Percentiles rank a stretch among this genome's conserved stretches.
These are phyloP conservation scores for Aspergillus indologenus DNA, from an alignment of 495 filamentous ascomycete species.

Conservation along the genomic window DNA sequence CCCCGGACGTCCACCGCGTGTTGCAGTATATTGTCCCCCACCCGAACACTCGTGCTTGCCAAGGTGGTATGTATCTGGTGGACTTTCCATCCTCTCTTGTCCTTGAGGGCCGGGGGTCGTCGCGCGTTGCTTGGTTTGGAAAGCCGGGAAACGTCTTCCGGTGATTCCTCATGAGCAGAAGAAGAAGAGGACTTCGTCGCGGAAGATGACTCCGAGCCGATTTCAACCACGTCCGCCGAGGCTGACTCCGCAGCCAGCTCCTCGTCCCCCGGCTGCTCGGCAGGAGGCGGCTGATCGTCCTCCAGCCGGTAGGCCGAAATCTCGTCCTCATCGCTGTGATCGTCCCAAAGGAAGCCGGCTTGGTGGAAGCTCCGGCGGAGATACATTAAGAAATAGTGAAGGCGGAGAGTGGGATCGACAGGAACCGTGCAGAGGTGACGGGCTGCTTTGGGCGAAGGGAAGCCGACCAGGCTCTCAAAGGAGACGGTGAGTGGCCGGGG, in stretches of 20 bases:
- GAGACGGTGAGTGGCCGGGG: slow-evolving; percentile 28
- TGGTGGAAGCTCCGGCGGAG: slow-evolving; percentile 60
- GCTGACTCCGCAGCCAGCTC: no score
- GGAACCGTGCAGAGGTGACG: slow-evolving; percentile 57
- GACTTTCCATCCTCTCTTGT: no score
- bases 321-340: slow-evolving; percentile 35
- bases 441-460: slow-evolving; percentile 31
- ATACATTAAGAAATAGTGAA: slow-evolving; percentile 61
- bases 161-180: no score
- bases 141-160: no score
- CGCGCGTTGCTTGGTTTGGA: no score
- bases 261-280: neutral
- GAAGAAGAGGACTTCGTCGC: no score
- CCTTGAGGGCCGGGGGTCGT: no score
- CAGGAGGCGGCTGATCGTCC: neutral
- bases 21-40: slow-evolving; percentile 31
- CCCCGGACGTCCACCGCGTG: slow-evolving; percentile 36
- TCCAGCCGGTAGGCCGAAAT: no score
- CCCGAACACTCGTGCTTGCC: neutral
- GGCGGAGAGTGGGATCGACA: slow-evolving; percentile 50
- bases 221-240: no score
- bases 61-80: neutral
- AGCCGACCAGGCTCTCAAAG: slow-evolving; percentile 37
- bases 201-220: no score
- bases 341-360: slow-evolving; percentile 54